Evolutionary conservation across 805 yeast genomes (phyloP), one percentile per base, ranked within the genome.

Genomic region (Saturnispora halmiae): DNA sequence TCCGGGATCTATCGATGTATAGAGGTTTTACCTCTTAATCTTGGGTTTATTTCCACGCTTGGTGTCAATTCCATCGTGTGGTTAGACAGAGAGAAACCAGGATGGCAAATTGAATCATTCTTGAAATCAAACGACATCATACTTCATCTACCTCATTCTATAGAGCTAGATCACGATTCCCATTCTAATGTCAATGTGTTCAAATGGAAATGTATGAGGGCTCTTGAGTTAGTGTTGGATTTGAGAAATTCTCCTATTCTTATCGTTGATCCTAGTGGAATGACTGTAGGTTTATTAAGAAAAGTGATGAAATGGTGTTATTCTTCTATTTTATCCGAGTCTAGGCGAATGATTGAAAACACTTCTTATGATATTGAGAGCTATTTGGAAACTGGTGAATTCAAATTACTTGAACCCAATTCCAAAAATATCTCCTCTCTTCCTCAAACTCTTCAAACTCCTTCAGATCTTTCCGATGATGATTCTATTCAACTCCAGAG

Each of bases 301-400:
- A 79, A 81, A 55, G 67, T 88, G 30, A 92, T 85, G 59, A 82
- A 82, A 60, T 90, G 96, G 97, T 80, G 78, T 51, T 81, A 82
- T 55, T 76, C 88, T 19, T 79, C 94, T 15, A 76, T 90, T 4
- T 72, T 87, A 18, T 81, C 80, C 51, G 97, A 90, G 58, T 92
- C 86, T 60, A 66, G 95, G 40, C 67, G 83, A 7, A 83, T 77
- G 58, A 69, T 84, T 16, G 75, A 74, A 48, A 77, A 81, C 49
- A 69, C 81, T 34, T 86, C 79, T 51, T 87, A 86, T 56, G 75
- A 72, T 48, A 84, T 86, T 16, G 96, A 88, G 55, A 79, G 79
- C 4, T 86, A 82, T 50, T 61, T 90, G 34, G 97, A 90, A 53
- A 59, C 87, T 8, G 42, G 32, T 11, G 34, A 39, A 10, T 8